Percentiles rank a stretch among this genome's conserved stretches.
Evolutionary conservation across 2,329 filamentous ascomycete species (phyloP).

Genomic region (Fusarium pseudocircinatum): DNA sequence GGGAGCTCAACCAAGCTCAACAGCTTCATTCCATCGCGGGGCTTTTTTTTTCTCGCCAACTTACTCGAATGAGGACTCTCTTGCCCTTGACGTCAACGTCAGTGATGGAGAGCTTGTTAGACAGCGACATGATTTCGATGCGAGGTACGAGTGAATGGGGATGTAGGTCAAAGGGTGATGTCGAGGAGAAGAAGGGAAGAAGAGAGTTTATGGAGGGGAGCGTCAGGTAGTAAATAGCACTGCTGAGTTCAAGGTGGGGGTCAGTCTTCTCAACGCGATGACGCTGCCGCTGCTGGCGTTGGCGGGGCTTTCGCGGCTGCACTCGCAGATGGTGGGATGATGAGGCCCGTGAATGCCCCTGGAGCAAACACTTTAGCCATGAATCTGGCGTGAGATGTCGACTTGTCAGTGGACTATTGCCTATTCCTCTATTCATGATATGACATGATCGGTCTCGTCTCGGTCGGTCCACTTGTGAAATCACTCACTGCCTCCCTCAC

Average conservation of each 20-base stretch:
- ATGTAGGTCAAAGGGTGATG: slow-evolving; percentile 24
- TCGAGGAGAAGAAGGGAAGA: slow-evolving; percentile 25
- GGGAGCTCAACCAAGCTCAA: slow-evolving; percentile 25
- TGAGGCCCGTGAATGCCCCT: slow-evolving; percentile 23
- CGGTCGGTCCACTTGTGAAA: slow-evolving; percentile 9
- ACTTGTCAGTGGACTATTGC: slow-evolving; percentile 1
- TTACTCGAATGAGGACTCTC: slow-evolving; percentile 94
- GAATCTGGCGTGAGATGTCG: slow-evolving; percentile 20
- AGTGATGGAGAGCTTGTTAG: slow-evolving; percentile 96
- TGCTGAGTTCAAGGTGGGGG: slow-evolving; percentile 32
- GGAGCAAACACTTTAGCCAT: slow-evolving; percentile 14
- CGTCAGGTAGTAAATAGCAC: slow-evolving; percentile 26
- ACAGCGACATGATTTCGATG: slow-evolving; percentile 84
- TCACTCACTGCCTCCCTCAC: neutral
- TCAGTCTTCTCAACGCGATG: slow-evolving; percentile 27
- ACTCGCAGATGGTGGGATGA: slow-evolving; percentile 34
- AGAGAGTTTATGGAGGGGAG: slow-evolving; percentile 32
- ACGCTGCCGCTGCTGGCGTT: slow-evolving; percentile 13
- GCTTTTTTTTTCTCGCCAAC: slow-evolving; percentile 46
- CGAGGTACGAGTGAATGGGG: neutral
- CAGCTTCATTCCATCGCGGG: slow-evolving; percentile 42
- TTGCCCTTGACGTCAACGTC: slow-evolving; percentile 98
- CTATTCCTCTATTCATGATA: neutral
- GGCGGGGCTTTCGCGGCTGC: slow-evolving; percentile 37
- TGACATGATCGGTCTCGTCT: slow-evolving; percentile 25